Conservation (phyloP, 257 asterid species). For the Solanum sparsipilum region DNA sequence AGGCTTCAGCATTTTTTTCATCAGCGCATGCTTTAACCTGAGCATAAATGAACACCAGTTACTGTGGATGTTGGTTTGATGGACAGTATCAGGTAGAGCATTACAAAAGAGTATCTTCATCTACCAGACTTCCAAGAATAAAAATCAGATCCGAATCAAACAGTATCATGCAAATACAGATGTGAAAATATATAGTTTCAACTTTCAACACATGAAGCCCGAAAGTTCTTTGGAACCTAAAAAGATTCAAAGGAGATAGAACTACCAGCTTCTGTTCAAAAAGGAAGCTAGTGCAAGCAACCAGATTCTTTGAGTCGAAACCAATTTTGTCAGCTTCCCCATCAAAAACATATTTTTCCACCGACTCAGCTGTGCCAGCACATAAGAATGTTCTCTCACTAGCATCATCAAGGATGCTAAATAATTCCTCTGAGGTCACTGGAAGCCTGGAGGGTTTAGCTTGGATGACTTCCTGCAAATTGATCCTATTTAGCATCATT, state of each 20-base stretch:
- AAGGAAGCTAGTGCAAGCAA: slow-evolving; percentile 74
- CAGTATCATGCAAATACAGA: not conserved
- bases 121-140: not conserved
- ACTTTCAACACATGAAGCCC: not conserved
- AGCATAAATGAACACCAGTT: slow-evolving; percentile 10
- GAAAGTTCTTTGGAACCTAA: not conserved
- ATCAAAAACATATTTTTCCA: slow-evolving; percentile 65
- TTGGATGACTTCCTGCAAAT: slow-evolving; percentile 69
- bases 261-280: slow-evolving; percentile 85
- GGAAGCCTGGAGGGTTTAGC: slow-evolving; percentile 53
- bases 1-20: slow-evolving; percentile 87
- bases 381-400: slow-evolving; percentile 88
- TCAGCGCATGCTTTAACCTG: slow-evolving; percentile 90
- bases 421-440: slow-evolving; percentile 60
- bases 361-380: slow-evolving; percentile 73
- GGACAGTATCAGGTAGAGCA: not conserved
- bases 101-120: not conserved
- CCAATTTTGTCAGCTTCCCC: slow-evolving; percentile 56
- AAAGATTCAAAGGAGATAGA: not conserved
- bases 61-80: not conserved
- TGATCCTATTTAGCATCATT: not conserved
- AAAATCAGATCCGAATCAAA: not conserved
- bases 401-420: slow-evolving; percentile 83
- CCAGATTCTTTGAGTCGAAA: slow-evolving; percentile 65
- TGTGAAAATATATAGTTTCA: not conserved